These are phyloP conservation scores for Cetraspora pellucida DNA, from an alignment of 192 early-diverging fungal genomes.

Conservation along the genomic window DNA sequence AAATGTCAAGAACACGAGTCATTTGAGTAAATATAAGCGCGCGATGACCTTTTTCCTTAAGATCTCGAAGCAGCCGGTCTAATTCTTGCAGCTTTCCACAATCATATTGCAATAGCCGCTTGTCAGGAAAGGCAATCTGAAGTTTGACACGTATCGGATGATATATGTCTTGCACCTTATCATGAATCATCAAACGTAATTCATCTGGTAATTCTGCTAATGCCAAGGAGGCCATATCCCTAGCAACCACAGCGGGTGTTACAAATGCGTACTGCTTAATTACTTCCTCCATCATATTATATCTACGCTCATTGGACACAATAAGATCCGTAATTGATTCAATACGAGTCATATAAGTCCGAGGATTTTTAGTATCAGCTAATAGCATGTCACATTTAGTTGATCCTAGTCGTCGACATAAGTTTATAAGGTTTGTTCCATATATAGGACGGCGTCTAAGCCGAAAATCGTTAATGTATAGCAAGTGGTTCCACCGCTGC, in stretches of 20 bases:
- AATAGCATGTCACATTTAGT: conserved; percentile 14
- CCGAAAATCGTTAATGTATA: conserved; percentile 49
- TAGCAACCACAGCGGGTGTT: conserved; percentile 54
- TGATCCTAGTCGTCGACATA: conserved; percentile 36
- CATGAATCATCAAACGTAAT: conserved; percentile 22
- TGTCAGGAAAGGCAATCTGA: conserved; percentile 83
- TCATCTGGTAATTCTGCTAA: conserved; percentile 33
- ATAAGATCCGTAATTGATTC: conserved; percentile 42
- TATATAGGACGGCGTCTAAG: conserved; percentile 45
- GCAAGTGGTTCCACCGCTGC: conserved; percentile 48
- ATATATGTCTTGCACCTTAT: conserved; percentile 54
- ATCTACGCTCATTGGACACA: conserved; percentile 42
- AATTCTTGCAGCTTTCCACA: conserved; percentile 77
- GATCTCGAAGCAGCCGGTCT: conserved; percentile 53
- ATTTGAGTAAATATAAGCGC: conserved; percentile 70
- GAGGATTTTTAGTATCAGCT: conserved; percentile 40
- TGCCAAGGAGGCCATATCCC: conserved; percentile 30
- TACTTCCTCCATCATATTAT: conserved; percentile 42
- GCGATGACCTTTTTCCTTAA: conserved; percentile 63
- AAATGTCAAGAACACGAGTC: conserved; percentile 67
- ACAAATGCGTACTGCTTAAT: conserved; percentile 63
- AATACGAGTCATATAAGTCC: conserved; percentile 39
- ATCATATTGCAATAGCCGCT: conserved; percentile 80
- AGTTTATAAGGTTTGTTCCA: conserved; percentile 44
- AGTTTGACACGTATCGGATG: conserved; percentile 63